Evolutionary conservation across 257 asterid genomes (phyloP).

Genomic region (Fraxinus americana): DNA sequence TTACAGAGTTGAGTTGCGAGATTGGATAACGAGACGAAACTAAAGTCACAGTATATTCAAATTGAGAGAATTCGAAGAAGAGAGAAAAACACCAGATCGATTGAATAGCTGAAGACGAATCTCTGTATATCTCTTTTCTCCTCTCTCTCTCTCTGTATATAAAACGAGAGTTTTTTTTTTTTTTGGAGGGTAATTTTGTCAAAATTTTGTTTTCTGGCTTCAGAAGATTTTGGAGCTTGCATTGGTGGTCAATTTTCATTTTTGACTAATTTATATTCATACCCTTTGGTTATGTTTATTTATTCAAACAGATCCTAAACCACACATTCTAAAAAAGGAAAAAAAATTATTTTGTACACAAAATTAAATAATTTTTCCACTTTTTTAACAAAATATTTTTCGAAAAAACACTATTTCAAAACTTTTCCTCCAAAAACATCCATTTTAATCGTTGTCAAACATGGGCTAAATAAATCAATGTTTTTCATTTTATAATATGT

Average conservation of each 20-base stretch:
- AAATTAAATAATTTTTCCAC: no score
- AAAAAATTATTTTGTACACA: no score
- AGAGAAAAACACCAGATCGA: constrained; percentile 45
- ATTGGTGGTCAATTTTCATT: not conserved
- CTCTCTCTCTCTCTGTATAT: constrained; percentile 1
- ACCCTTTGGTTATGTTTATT: constrained; percentile 5
- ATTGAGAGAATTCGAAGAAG: constrained; percentile 20
- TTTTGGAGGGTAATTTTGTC: not conserved
- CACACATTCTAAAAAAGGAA: no score
- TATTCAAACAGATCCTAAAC: not conserved
- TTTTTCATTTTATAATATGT: no score
- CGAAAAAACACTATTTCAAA: no score
- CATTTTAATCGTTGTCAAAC: no score
- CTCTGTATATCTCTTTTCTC: constrained; percentile 36
- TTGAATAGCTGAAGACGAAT: constrained; percentile 61
- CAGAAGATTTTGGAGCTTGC: not conserved
- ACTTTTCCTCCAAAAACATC: no score
- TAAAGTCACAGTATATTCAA: constrained; percentile 35
- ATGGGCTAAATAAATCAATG: no score
- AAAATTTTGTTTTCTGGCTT: constrained; percentile 15
- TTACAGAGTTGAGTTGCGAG: constrained; percentile 41
- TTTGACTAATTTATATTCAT: not conserved
- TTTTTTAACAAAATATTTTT: no score
- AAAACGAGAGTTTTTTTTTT: not conserved
- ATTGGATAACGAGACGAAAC: constrained; percentile 40